Evolutionary conservation across 2,329 filamentous ascomycete species (phyloP).

Genomic region (Xylariaceae sp.): DNA sequence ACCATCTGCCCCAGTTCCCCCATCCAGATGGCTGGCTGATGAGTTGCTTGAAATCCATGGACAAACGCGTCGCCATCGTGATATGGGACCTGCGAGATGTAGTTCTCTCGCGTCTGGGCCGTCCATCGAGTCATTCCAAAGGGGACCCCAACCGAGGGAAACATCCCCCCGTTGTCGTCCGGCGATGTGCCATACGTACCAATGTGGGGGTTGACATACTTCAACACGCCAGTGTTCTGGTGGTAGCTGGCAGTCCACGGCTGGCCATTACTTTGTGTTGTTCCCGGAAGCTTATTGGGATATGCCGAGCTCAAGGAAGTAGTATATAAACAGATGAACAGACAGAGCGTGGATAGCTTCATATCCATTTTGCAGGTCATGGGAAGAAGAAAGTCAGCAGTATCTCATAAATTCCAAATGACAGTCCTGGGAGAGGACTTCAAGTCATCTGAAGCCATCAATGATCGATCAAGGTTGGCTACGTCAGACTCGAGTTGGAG

Average conservation of each 20-base stretch:
- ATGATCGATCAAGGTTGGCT: not conserved
- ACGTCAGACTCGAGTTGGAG: not conserved
- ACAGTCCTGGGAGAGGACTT: not conserved
- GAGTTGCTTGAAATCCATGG: slow-evolving; percentile 45
- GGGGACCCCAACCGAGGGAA: slow-evolving; percentile 34
- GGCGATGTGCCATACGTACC: slow-evolving; percentile 30
- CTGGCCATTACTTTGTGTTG: not conserved
- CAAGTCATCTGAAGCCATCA: not conserved
- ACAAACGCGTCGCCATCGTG: slow-evolving; percentile 38
- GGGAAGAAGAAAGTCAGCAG: no score
- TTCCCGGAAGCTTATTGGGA: slow-evolving; percentile 1
- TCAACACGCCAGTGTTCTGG: slow-evolving; percentile 26
- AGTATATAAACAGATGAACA: not conserved
- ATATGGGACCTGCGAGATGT: slow-evolving; percentile 44
- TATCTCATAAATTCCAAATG: no score
- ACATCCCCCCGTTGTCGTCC: slow-evolving; percentile 34
- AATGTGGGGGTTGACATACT: slow-evolving; percentile 32
- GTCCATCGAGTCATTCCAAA: slow-evolving; percentile 50
- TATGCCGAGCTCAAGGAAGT: no score
- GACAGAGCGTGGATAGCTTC: no score
- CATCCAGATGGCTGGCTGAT: slow-evolving; percentile 50
- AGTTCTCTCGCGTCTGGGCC: slow-evolving; percentile 43
- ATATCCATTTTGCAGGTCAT: no score
- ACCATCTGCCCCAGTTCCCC: slow-evolving; percentile 43
- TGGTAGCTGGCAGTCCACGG: slow-evolving; percentile 22